A percentile compares a stretch with the other conserved stretches of the same genome.
Evolutionary conservation across 2,329 filamentous ascomycete genomes (phyloP).

Genomic region (Aspergillus pseudotamarii): DNA sequence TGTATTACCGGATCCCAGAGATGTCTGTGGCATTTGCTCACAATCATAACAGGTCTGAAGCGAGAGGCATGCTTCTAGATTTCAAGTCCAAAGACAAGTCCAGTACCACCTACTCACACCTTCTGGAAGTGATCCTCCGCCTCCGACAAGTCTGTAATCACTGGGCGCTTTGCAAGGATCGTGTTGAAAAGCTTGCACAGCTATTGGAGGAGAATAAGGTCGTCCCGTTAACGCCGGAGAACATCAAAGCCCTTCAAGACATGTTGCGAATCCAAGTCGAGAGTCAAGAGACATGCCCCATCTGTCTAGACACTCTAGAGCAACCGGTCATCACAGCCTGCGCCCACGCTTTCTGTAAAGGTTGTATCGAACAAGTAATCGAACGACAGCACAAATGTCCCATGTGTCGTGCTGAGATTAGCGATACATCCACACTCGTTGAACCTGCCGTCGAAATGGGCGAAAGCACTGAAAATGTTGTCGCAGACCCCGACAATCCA

Average conservation of each 20-base stretch:
- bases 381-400: constrained; percentile 78
- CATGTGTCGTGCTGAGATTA: constrained; percentile 74
- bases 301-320: constrained; percentile 75
- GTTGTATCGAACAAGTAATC: constrained; percentile 75
- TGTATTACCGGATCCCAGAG: constrained; percentile 30
- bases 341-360: constrained; percentile 75
- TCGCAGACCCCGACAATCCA: constrained; percentile 65
- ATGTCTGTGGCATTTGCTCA: constrained; percentile 24
- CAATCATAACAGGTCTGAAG: constrained; percentile 60
- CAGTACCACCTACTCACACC: constrained; percentile 67
- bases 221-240: constrained; percentile 72
- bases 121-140: constrained; percentile 80
- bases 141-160: constrained; percentile 87
- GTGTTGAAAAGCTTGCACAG: constrained; percentile 71
- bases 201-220: constrained; percentile 69
- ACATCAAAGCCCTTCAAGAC: constrained; percentile 70
- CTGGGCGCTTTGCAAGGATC: constrained; percentile 77
- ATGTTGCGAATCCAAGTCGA: constrained; percentile 77
- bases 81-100: constrained; percentile 55
- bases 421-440: constrained; percentile 64
- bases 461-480: constrained; percentile 50
- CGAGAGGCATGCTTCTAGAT: constrained; percentile 68
- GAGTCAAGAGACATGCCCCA: constrained; percentile 77
- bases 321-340: constrained; percentile 82
- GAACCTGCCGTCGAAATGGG: constrained; percentile 63